Base-by-base conservation (phyloP, 2,329 filamentous ascomycete genomes). In the Alternaria brassicae region DNA sequence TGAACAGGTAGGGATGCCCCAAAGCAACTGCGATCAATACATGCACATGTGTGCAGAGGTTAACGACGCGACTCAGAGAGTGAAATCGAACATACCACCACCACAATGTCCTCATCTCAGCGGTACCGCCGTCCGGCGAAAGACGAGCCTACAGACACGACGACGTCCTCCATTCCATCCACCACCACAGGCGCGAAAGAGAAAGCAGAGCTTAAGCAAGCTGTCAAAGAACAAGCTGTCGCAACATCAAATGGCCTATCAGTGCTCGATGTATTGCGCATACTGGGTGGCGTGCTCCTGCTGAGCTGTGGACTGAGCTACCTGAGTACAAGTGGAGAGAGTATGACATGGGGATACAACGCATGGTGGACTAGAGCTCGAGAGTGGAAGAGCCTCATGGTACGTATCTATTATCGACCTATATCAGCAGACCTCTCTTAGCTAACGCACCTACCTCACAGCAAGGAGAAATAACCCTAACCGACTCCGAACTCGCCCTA, bases 261-360 rank as follows among this genome's bases (percentile, higher is more conserved):
- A 1, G 51, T 77, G 39, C 69, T 92, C 32, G 91, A 94, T 75
- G 77, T 91, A 53, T 78, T 92, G 59, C 89, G 91, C 30, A 83
- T 93, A 28, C 71, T 93, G 44, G 84, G 84, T 30, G 91, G 91
- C 54, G 77, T 93, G 13, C 66, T 89, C 32, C 67, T 91, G 41
- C 85, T 89, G 45, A 91, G 87, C 23, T 86, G 84, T 70, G 88
- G 85, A 17, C 81, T 93, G 54, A 93, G 90, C 79, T 94, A 93
- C 78, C 86, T 93, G 64, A 83, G 91, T 67, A 92, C 90, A 42
- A 83, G 84, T 62, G 89, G 89, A 61, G 86, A 91, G 73, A 73
- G 68, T 41, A 68, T 78, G 66, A 76, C 75, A 21, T 79, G 76
- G 76, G 75, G 75, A 15, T 78, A 77, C 57, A 76, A 77, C 50